Evolutionary conservation across 2,329 filamentous ascomycete genomes (phyloP).

Genomic region (Pseudovirgaria hyperparasitica): DNA sequence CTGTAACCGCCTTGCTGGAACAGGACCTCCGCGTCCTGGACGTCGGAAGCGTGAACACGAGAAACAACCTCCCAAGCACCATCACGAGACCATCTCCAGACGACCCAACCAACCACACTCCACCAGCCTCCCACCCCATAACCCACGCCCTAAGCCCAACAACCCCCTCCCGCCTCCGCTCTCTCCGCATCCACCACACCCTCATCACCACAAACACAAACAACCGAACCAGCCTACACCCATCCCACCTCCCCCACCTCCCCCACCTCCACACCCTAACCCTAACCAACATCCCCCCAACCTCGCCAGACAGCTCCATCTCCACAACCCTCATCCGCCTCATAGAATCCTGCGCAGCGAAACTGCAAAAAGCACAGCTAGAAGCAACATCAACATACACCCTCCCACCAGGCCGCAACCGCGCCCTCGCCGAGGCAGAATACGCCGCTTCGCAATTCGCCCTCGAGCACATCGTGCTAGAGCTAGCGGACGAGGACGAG

Average conservation of each 20-base stretch:
- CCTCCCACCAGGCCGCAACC: conserved; percentile 42
- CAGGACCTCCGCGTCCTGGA: conserved; percentile 45
- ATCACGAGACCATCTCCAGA: too few relatives aligned
- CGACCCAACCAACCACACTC: too few relatives aligned
- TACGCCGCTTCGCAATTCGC: conserved; percentile 41
- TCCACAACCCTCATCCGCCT: conserved; percentile 35
- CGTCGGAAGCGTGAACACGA: conserved; percentile 34
- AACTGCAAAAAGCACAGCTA: conserved; percentile 38
- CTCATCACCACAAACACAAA: conserved; percentile 33
- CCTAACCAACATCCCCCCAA: conserved; percentile 42
- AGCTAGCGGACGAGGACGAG: conserved; percentile 25
- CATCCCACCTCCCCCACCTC: conserved; percentile 44
- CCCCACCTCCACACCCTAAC: conserved; percentile 42
- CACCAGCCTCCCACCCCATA: too few relatives aligned
- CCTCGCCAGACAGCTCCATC: conserved; percentile 28
- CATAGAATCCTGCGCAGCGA: conserved; percentile 43
- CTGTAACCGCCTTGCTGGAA: too few relatives aligned
- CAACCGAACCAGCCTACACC: conserved; percentile 24
- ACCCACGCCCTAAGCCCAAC: conserved; percentile 43
- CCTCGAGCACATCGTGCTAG: conserved; percentile 42
- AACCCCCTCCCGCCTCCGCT: conserved; percentile 41
- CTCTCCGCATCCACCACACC: conserved; percentile 42
- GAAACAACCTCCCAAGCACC: conserved; percentile 7
- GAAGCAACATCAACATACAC: conserved; percentile 44
- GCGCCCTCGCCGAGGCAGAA: conserved; percentile 34